Conservation (phyloP, 2,329 filamentous ascomycete genomes). For the Elsinoe batatas region DNA sequence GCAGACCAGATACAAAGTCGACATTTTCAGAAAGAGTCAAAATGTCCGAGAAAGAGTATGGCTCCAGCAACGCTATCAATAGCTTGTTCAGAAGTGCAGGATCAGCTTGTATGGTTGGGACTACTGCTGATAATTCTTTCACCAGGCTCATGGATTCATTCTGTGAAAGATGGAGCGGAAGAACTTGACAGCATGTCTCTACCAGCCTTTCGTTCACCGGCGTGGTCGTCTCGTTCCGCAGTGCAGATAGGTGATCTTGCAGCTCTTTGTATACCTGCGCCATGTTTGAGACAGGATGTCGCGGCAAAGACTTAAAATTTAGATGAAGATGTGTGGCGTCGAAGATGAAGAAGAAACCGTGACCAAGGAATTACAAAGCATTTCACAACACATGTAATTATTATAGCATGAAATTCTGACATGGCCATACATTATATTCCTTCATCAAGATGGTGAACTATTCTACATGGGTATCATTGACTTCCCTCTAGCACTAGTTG, state of each 20-base stretch:
- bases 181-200: slow-evolving; percentile 41
- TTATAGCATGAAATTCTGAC: too few species aligned
- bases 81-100: slow-evolving; percentile 46
- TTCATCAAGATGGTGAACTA: slow-evolving; percentile 8
- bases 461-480: slow-evolving; percentile 14
- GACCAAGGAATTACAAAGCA: not conserved
- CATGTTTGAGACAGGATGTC: not conserved
- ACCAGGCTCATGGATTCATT: slow-evolving; percentile 28
- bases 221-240: slow-evolving; percentile 36
- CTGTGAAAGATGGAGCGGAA: slow-evolving; percentile 30
- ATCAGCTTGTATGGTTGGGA: slow-evolving; percentile 47
- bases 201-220: slow-evolving; percentile 40
- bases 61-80: slow-evolving; percentile 39
- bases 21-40: slow-evolving; percentile 39
- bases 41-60: slow-evolving; percentile 42
- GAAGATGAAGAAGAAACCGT: not conserved
- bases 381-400: too few species aligned
- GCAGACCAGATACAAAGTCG: slow-evolving; percentile 46
- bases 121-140: slow-evolving; percentile 39
- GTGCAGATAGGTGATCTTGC: slow-evolving; percentile 35
- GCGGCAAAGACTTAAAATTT: not conserved
- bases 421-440: slow-evolving; percentile 2
- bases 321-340: too few species aligned
- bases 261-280: slow-evolving; percentile 19
- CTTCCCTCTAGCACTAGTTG: slow-evolving; percentile 56